These are phyloP conservation scores for Debaryomyces robertsiae DNA, from an alignment of 1,139 yeast genomes.

Conservation along the genomic window DNA sequence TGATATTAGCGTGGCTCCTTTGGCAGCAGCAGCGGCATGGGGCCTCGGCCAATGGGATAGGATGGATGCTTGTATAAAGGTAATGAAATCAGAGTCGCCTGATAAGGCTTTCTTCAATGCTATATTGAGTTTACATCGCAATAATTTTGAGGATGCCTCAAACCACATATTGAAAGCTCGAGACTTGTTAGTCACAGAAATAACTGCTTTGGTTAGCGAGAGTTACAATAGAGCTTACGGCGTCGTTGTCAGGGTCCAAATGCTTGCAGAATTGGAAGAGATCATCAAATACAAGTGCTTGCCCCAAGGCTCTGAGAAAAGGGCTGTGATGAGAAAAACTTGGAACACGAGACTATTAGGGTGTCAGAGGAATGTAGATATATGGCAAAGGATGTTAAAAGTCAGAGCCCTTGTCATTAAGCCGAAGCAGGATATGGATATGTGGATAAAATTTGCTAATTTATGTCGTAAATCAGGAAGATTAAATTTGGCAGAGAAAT, in stretches of 20 bases:
- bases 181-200: constrained; percentile 86
- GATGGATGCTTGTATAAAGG: constrained; percentile 88
- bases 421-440: constrained; percentile 96
- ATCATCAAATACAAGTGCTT: constrained; percentile 84
- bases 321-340: constrained; percentile 79
- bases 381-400: constrained; percentile 95
- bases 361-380: constrained; percentile 95
- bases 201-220: constrained; percentile 92
- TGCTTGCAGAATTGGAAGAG: constrained; percentile 96
- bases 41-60: constrained; percentile 98
- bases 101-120: constrained; percentile 95
- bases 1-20: constrained; percentile 86
- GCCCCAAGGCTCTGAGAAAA: constrained; percentile 79
- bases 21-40: constrained; percentile 99
- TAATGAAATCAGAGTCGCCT: constrained; percentile 90
- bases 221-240: constrained; percentile 97
- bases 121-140: constrained; percentile 79
- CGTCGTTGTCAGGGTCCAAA: constrained; percentile 94
- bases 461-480: constrained; percentile 93
- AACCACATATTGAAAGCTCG: constrained; percentile 81
- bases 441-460: constrained; percentile 98
- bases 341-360: constrained; percentile 94
- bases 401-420: constrained; percentile 91
- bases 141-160: constrained; percentile 81
- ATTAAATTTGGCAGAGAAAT: constrained; percentile 88